Percentiles rank a stretch among this genome's conserved stretches.
Evolutionary conservation across 2,329 filamentous ascomycete species (phyloP).

Genomic region (Alternaria longipes): DNA sequence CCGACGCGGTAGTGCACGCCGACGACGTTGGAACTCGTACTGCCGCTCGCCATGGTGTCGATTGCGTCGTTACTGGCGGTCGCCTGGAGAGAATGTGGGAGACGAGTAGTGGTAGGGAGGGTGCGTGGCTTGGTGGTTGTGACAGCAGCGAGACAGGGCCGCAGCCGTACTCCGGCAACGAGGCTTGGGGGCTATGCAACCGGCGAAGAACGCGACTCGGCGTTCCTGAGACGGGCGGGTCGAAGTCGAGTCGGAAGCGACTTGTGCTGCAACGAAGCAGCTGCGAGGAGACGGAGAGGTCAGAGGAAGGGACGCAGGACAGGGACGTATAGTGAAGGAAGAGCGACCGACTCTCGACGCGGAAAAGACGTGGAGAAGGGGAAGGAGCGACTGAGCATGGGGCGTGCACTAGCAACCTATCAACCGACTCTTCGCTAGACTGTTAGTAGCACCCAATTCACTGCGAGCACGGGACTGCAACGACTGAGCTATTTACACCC

Average conservation of each 20-base stretch:
- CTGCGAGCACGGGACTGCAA: constrained; percentile 19
- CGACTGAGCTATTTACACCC: constrained; percentile 11
- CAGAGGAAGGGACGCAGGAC: constrained; percentile 34
- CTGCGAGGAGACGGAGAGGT: constrained; percentile 26
- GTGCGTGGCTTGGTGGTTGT: constrained; percentile 12
- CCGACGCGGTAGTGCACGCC: constrained; percentile 98
- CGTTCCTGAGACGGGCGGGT: constrained; percentile 18
- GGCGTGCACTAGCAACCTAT: constrained; percentile 21
- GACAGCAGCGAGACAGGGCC: constrained; percentile 28
- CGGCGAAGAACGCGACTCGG: constrained; percentile 26
- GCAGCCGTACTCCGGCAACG: constrained; percentile 34
- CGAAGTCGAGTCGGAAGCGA: constrained; percentile 21
- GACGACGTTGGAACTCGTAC: constrained; percentile 94
- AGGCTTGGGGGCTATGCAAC: constrained; percentile 23
- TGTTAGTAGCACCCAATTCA: constrained; percentile 14
- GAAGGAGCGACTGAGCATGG: constrained; percentile 25
- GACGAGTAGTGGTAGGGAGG: constrained; percentile 17
- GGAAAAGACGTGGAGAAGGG: constrained; percentile 37
- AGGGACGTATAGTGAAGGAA: constrained; percentile 27
- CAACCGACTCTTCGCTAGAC: constrained; percentile 5
- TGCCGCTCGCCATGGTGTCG: constrained; percentile 79
- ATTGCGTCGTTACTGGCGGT: constrained; percentile 12
- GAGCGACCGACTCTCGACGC: constrained; percentile 38
- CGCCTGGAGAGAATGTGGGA: constrained; percentile 14
- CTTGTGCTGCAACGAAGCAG: constrained; percentile 32